phyloP scores from a whole-genome alignment of 2,329 filamentous ascomycete genomes.

The Diaporthe longicolla region DNA sequence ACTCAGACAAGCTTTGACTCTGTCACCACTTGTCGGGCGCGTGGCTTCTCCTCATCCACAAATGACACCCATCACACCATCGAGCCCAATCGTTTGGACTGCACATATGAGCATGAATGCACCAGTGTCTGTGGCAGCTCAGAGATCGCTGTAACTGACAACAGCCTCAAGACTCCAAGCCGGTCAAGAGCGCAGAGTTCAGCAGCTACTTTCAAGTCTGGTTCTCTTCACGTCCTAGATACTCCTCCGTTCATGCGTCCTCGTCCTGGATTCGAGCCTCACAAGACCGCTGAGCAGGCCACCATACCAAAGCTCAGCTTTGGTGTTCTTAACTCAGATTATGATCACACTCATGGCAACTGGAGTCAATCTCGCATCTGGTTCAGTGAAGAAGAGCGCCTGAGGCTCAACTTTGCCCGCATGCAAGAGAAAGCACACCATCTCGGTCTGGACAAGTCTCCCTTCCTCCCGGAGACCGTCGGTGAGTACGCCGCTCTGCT shows the following conservation, averaged over 20 bases:
- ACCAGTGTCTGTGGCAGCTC: background rate
- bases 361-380: slow-evolving; percentile 28
- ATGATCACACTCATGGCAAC: background rate
- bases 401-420: slow-evolving; percentile 30
- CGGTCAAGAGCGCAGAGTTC: background rate
- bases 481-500: slow-evolving; percentile 30
- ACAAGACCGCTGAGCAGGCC: background rate
- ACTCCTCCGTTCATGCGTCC: background rate
- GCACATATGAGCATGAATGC: background rate
- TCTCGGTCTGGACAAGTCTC: slow-evolving; percentile 21
- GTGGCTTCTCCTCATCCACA: slow-evolving; percentile 22
- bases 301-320: background rate
- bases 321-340: background rate
- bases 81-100: background rate
- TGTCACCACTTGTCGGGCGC: background rate
- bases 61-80: slow-evolving; percentile 12
- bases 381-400: slow-evolving; percentile 36
- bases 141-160: background rate
- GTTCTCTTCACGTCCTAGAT: background rate
- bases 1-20: slow-evolving; percentile 17
- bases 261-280: slow-evolving; percentile 13
- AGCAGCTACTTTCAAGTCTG: background rate
- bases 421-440: slow-evolving; percentile 30
- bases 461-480: slow-evolving; percentile 26
- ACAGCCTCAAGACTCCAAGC: background rate